Conservation (phyloP, 2,329 filamentous ascomycete species). For the Fusarium sp. region DNA sequence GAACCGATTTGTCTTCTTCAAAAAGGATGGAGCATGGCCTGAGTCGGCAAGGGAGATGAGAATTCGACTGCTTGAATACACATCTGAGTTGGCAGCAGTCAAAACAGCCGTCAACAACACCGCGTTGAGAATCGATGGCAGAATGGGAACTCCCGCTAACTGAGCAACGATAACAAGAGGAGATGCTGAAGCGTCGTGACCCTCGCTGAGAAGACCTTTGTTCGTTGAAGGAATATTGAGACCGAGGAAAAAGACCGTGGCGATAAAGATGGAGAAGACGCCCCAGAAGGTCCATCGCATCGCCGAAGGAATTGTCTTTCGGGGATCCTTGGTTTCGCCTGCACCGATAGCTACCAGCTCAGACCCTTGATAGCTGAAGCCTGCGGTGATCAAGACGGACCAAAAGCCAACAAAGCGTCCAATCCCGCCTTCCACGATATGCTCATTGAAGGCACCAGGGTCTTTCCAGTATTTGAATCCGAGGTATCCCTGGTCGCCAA, state of each 20-base stretch:
- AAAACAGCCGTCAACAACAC: conserved; percentile 73
- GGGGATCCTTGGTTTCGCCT: conserved; percentile 50
- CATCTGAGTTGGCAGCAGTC: conserved; percentile 69
- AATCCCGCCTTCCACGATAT: conserved; percentile 57
- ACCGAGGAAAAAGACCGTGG: conserved; percentile 19
- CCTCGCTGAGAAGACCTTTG: conserved; percentile 64
- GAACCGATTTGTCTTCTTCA: conserved; percentile 68
- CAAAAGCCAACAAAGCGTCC: conserved; percentile 70
- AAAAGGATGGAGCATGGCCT: conserved; percentile 71
- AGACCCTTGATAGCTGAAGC: conserved; percentile 51
- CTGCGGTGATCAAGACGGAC: conserved; percentile 66
- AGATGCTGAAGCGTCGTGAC: conserved; percentile 63
- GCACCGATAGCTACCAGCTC: conserved; percentile 47
- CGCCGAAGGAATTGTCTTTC: conserved; percentile 48
- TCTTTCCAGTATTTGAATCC: conserved; percentile 55
- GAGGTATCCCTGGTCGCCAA: conserved; percentile 61
- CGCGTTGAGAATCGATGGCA: conserved; percentile 75
- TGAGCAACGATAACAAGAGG: conserved; percentile 76
- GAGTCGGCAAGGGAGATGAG: conserved; percentile 75
- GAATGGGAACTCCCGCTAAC: conserved; percentile 68
- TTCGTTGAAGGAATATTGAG: conserved; percentile 46
- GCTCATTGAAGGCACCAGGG: conserved; percentile 61
- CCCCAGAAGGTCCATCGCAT: conserved; percentile 47
- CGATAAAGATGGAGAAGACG: conserved; percentile 25
- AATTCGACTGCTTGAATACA: conserved; percentile 75